A percentile compares a stretch with the other conserved stretches of the same genome.
These are phyloP conservation scores for Penicillium mononematosum DNA, from an alignment of 495 filamentous ascomycete species.

Conservation along the genomic window DNA sequence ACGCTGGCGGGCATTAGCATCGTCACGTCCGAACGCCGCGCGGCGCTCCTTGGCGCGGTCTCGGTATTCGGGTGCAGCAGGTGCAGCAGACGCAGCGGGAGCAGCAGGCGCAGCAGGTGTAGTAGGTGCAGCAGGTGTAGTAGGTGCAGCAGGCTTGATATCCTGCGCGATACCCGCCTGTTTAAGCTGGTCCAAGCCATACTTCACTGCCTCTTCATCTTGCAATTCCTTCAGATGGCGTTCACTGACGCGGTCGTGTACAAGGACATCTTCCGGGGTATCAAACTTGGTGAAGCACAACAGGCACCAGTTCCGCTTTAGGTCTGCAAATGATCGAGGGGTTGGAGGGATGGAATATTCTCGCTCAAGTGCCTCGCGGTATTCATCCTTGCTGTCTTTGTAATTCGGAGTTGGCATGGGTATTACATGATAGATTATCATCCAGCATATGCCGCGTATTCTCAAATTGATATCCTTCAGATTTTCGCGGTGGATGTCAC, in stretches of 20 bases:
- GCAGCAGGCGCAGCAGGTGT: neutral
- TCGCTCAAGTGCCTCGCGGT: neutral
- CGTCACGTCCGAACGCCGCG: slow-evolving; percentile 68
- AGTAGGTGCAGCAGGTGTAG: neutral
- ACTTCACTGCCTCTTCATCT: neutral
- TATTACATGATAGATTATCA: neutral
- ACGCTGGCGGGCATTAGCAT: slow-evolving; percentile 39
- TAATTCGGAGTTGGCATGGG: neutral
- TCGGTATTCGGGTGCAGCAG: slow-evolving; percentile 54
- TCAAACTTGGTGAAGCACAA: neutral
- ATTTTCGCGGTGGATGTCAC: slow-evolving; percentile 70
- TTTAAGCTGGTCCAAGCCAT: neutral
- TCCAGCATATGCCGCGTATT: slow-evolving; percentile 48
- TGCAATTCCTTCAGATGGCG: slow-evolving; percentile 7
- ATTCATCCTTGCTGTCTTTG: neutral
- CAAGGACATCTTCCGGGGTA: neutral
- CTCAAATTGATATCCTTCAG: slow-evolving; percentile 58
- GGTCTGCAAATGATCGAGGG: neutral
- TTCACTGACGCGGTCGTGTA: neutral
- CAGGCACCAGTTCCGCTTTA: neutral
- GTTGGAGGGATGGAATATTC: neutral
- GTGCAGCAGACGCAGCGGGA: no score
- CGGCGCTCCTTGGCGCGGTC: slow-evolving; percentile 83
- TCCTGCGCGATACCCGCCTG: neutral
- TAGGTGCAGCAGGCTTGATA: neutral